Percentiles rank a stretch among this genome's conserved stretches.
Conservation (phyloP, 306 rosid species). For the Acacia melanoxylon region DNA sequence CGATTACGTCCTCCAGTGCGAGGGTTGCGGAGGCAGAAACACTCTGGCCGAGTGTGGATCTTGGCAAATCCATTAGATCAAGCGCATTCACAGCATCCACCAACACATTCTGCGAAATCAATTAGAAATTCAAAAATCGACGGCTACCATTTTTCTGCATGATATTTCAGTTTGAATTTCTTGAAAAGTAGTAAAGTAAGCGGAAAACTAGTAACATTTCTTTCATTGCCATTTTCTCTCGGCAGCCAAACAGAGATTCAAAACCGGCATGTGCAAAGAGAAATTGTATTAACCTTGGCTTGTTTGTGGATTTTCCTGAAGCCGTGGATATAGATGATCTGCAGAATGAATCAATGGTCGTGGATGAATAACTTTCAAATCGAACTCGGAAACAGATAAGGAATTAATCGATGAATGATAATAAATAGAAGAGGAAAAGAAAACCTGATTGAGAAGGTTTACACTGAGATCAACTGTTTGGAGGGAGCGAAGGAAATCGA, state of each 20-base stretch:
- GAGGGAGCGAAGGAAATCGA: constrained; percentile 46
- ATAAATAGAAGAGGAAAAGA: background rate
- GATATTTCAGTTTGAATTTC: constrained; percentile 3
- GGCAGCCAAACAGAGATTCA: constrained; percentile 19
- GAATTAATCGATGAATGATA: background rate
- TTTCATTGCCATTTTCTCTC: constrained; percentile 21
- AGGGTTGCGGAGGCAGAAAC: constrained; percentile 42
- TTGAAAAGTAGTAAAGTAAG: background rate
- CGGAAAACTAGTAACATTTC: background rate
- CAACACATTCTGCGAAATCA: constrained; percentile 48
- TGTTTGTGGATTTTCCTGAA: constrained; percentile 53
- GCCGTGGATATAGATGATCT: constrained; percentile 74
- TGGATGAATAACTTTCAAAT: background rate
- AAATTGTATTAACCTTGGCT: constrained; percentile 46
- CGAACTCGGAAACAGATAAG: background rate
- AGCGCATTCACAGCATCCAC: constrained; percentile 53
- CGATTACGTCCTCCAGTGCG: constrained; percentile 47
- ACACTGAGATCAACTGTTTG: constrained; percentile 39
- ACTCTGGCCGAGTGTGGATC: constrained; percentile 61
- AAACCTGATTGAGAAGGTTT: constrained; percentile 62
- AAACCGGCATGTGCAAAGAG: background rate
- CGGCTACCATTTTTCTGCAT: background rate
- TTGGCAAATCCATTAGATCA: constrained; percentile 49
- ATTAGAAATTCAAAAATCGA: background rate
- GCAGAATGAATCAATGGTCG: background rate